phyloP scores from a whole-genome alignment of 2,329 filamentous ascomycete genomes.

The Monascus ruber region DNA sequence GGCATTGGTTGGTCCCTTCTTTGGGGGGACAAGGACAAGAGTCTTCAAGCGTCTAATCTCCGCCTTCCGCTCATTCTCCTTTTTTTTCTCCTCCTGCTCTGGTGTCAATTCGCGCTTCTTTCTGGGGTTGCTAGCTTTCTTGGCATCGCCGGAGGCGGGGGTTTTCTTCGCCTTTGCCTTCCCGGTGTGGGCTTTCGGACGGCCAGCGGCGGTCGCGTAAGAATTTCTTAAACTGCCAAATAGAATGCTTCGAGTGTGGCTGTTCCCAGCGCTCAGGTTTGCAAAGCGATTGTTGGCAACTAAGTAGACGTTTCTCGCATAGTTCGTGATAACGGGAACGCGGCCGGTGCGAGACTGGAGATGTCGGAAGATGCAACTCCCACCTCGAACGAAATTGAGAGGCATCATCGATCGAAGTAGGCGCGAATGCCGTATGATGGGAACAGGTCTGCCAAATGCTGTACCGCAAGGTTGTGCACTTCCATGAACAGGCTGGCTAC shows the following conservation, averaged over 20 bases:
- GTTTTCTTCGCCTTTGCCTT: constrained; percentile 12
- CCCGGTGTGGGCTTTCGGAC: constrained; percentile 19
- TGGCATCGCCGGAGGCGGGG: constrained; percentile 15
- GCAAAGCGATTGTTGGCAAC: constrained; percentile 7
- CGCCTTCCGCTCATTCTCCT: constrained; percentile 17
- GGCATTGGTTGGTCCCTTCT: constrained; percentile 16
- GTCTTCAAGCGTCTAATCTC: constrained; percentile 24
- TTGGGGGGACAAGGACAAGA: constrained; percentile 24
- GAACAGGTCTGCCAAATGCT: too few relatives aligned
- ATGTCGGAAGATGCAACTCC: constrained; percentile 18
- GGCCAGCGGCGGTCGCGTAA: constrained; percentile 22
- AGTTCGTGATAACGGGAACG: constrained; percentile 14
- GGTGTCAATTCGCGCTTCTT: constrained; percentile 22
- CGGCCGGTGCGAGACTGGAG: constrained; percentile 17
- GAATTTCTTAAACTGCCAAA: constrained; percentile 13
- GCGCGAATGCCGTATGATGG: too few relatives aligned
- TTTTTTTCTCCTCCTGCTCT: constrained; percentile 18
- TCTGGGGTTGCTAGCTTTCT: constrained; percentile 14
- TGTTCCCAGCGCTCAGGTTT: constrained; percentile 5
- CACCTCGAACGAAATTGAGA: constrained; percentile 20
- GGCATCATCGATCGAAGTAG: constrained; percentile 16
- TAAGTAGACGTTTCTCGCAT: constrained; percentile 16
- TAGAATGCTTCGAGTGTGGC: constrained; percentile 7
- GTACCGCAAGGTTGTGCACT: too few relatives aligned
- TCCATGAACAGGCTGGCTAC: too few relatives aligned